Evolutionary conservation across 192 early-diverging fungal genomes (phyloP), one percentile per base, ranked within the genome.

Genomic region (Rhizophagus prolifer): DNA sequence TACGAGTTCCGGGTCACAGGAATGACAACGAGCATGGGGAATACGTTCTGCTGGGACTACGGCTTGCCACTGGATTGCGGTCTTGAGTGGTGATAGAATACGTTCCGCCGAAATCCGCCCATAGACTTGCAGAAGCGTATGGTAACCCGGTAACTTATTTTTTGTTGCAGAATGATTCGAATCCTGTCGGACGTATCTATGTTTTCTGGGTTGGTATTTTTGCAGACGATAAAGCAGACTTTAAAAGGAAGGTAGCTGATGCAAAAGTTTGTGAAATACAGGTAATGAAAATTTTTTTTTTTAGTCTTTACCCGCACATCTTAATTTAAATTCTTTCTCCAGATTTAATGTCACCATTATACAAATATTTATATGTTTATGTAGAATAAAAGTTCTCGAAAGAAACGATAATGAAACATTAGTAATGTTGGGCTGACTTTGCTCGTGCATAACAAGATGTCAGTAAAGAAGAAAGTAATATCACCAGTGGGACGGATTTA

Each of bases 291-390:
- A 9, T 60, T 71, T n/a, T 71, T 71, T 71, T 58, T 54, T 71
- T 71, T 71, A 71, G 46, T n/a, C 70, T 71, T 71, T 71, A 71
- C 47, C 44, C 23, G n/a, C 70, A 71, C 70, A 71, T 50, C 47
- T 71, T 71, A 71, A 71, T 71, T 71, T 71, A 38, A 31, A 38
- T 38, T 38, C 38, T 38, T 38, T 38, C 38, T 38, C 69, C 21
- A 70, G 69, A 70, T 70, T 70, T 70, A 70, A 26, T 70, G 69
- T 50, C 5, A 70, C 54, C 44, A 58, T n/a, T 71, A 71, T 71
- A 71, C 70, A n/a, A n/a, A n/a, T n/a, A n/a, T n/a, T n/a, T n/a
- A n/a, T n/a, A 71, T 54, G 70, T 71, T 71, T 71, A 71, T 71
- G 70, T 58, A 71, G 70, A 71, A 71, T 71, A 4, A 71, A n/a